These are phyloP conservation scores for Suillus plorans DNA, from an alignment of 768 basidiomycete genomes.

Conservation along the genomic window DNA sequence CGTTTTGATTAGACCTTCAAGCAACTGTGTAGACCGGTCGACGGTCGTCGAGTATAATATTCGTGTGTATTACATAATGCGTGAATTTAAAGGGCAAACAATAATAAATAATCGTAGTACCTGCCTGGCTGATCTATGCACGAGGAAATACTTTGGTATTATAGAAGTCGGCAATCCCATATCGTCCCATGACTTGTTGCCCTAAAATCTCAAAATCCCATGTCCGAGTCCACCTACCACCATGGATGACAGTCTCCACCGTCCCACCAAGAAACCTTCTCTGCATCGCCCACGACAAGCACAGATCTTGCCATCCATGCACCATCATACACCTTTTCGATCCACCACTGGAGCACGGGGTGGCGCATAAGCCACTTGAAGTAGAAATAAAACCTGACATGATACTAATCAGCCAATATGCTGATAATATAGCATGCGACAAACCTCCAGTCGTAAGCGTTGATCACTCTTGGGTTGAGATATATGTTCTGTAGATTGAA, in stretches of 20 bases:
- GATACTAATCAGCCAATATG: background rate
- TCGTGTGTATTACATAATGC: no score
- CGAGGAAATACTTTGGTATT: background rate
- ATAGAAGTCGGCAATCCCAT: background rate
- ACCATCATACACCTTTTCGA: slow-evolving; percentile 35
- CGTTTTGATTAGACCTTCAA: no score
- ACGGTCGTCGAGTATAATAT: no score
- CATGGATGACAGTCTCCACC: slow-evolving; percentile 13
- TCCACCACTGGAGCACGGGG: slow-evolving; percentile 41
- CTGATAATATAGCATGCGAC: background rate
- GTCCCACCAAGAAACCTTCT: slow-evolving; percentile 12
- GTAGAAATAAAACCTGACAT: slow-evolving; percentile 30
- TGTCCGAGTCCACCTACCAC: background rate
- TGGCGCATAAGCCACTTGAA: slow-evolving; percentile 39
- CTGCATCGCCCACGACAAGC: slow-evolving; percentile 37
- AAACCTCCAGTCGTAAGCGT: slow-evolving; percentile 38
- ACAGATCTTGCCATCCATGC: slow-evolving; percentile 38
- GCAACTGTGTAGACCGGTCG: no score
- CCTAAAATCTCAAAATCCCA: background rate
- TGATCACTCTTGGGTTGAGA: slow-evolving; percentile 40
- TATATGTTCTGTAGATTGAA: slow-evolving; percentile 37
- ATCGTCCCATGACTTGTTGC: background rate
- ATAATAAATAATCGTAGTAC: background rate
- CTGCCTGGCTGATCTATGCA: background rate
- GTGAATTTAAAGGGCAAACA: background rate